Evolutionary conservation across 768 basidiomycete species (phyloP), one percentile per base, ranked within the genome.

Genomic region (Rhizopogon salebrosus): DNA sequence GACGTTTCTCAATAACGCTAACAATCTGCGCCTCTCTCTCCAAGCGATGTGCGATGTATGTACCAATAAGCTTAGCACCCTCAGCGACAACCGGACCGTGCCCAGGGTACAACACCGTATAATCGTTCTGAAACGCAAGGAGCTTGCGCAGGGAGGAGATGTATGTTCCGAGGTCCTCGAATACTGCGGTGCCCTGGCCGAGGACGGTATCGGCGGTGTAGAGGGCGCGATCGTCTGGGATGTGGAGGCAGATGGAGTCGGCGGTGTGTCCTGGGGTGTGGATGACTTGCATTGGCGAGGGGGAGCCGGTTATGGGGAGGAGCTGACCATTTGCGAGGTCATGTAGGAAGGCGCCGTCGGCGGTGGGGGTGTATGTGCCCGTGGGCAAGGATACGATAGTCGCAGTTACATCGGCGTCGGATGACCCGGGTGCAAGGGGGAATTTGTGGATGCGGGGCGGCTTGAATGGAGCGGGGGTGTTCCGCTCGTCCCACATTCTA

Each of bases 191-290:
- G 7, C 94, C 93, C 57, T 93, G 84, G 0, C 95, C 95, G 27
- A 98, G 80, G 6, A 98, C 82, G 4, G 85, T 91, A 70, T 98
- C 95, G 0, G 88, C 91, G 0, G 92, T 95, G 72, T 95, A 94
- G 14, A 98, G 76, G 0, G 83, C 85, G 23, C 73, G 71, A 60
- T 95, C 91, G 41, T 79, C 77, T 0, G 80, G 74, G 48, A 93
- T 72, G 51, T 84, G 72, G 36, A 98, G 72, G 45, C 78, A 84
- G 62, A 97, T 79, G 3, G 91, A 94, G 66, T 98, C 95, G 41
- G 72, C 60, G 0, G 95, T 98, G 60, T 98, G 95, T 0, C 95
- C 95, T 0, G 95, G 95, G 0, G 91, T 85, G 64, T 92, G 85
- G 0, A 98, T 61, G 22, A 97, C 80, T 23, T 76, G 76, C 9